These are phyloP conservation scores for Rhododendron ferrugineum DNA, from an alignment of 148 eudicot genomes.

Conservation along the genomic window DNA sequence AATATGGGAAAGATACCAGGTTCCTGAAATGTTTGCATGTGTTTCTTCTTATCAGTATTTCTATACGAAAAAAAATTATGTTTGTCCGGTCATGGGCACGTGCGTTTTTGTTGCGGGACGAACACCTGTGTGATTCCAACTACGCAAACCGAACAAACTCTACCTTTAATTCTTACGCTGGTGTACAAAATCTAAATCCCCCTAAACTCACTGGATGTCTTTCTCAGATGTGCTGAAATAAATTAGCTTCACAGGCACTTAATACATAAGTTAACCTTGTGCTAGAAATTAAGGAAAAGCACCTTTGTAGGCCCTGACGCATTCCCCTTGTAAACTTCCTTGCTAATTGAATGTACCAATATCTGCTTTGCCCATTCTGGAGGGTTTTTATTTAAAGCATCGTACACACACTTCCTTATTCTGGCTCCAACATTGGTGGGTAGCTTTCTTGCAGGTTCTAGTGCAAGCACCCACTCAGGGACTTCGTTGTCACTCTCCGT, in stretches of 20 bases:
- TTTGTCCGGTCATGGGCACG: not conserved
- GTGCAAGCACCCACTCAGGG: conserved; percentile 50
- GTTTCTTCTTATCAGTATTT: not conserved
- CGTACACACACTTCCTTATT: conserved; percentile 38
- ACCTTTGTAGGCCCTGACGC: conserved; percentile 75
- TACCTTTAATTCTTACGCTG: not conserved
- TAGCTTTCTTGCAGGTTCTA: conserved; percentile 48
- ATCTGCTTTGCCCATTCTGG: conserved; percentile 54
- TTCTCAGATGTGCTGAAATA: not conserved
- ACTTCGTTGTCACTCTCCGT: conserved; percentile 15
- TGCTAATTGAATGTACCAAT: conserved; percentile 53
- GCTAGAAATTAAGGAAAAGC: conserved; percentile 4
- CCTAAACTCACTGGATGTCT: conserved; percentile 1
- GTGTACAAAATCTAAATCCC: not conserved
- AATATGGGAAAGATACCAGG: not conserved
- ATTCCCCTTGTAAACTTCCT: conserved; percentile 62
- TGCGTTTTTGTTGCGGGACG: no score
- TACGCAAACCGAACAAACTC: not conserved
- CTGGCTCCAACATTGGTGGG: conserved; percentile 66
- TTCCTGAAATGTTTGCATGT: not conserved
- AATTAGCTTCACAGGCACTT: not conserved
- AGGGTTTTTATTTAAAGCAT: conserved; percentile 38
- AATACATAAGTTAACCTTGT: not conserved
- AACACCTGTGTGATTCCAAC: not conserved
- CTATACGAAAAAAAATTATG: not conserved